Evolutionary conservation across 169 alveolate species (phyloP), one percentile per base, ranked within the genome.

Genomic region (Babesia bigemina): DNA sequence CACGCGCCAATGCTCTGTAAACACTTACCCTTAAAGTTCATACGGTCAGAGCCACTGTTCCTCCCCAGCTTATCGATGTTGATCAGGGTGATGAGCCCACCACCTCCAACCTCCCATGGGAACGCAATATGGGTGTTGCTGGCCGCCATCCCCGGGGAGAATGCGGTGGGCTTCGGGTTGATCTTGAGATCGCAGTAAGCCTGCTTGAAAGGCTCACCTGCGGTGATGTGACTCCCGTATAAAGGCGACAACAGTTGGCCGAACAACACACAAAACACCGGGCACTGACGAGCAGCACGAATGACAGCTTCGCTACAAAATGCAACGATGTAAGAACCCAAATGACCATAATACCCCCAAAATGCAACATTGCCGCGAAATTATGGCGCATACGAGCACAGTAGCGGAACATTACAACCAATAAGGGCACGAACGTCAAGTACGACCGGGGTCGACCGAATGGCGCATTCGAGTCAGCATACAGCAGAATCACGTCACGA

Each of bases 81-180:
- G 45, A 89, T 63, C 29, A 86, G 67, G 12, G 90, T 77, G 44
- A 89, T 75, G 58, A 89, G 26, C 16, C 94, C 94, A 55, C 94
- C 94, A 14, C 92, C 87, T 33, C 88, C 90, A 19, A 89, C 94
- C 57, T 89, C 90, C 94, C 94, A 89, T 10, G 94, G 94, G 22
- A 79, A 79, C 86, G 89, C 89, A 45, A 82, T 61, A 22, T 82
- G 69, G 19, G 55, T 62, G 33, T 70, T 36, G 48, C 89, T 82
- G 16, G 85, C 67, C 2, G 89, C 89, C 71, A 82, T 69, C 13
- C 89, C 89, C 21, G 78, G 58, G 21, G 89, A 74, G 24, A 59
- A 58, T 17, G 63, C 77, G 11, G 84, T 82, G 22, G 89, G 85
- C 61, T 62, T 63, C 49, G 89, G 67, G 45, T 59, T 82, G 52